A percentile compares a stretch with the other conserved stretches of the same genome.
These are phyloP conservation scores for Podila clonocystis DNA, from an alignment of 192 early-diverging fungal species.

Conservation along the genomic window DNA sequence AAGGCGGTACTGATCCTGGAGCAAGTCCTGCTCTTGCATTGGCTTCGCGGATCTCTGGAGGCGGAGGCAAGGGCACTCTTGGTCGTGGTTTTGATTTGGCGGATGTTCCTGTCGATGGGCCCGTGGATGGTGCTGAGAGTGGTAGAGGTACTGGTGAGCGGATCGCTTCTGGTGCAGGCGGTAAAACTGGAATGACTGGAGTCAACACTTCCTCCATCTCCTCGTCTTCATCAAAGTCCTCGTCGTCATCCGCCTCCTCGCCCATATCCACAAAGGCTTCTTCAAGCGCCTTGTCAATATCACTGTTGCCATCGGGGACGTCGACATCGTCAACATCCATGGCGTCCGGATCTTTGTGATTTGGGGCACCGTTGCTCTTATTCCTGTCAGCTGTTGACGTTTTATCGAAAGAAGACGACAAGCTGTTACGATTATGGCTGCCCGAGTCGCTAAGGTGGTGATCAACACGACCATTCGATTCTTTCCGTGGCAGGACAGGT, in stretches of 20 bases:
- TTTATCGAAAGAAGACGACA: neutral
- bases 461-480: slow-evolving; percentile 4
- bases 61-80: neutral
- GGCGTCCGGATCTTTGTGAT: neutral
- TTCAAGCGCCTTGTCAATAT: slow-evolving; percentile 27
- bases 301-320: slow-evolving; percentile 2
- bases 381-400: neutral
- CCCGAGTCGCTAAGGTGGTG: neutral
- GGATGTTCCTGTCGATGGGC: neutral
- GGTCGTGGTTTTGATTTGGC: neutral
- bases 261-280: slow-evolving; percentile 19
- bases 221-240: slow-evolving; percentile 35
- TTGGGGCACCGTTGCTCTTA: neutral
- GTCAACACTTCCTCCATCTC: slow-evolving; percentile 40
- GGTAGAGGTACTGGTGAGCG: slow-evolving; percentile 11
- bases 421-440: neutral
- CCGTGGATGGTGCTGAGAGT: slow-evolving; percentile 6
- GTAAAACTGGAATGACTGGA: slow-evolving; percentile 13
- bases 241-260: slow-evolving; percentile 19
- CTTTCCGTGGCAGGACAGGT: slow-evolving; percentile 6
- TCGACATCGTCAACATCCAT: neutral
- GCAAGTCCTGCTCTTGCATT: neutral
- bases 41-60: neutral
- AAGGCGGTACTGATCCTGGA: neutral
- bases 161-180: slow-evolving; percentile 1